Conservation (phyloP, 768 basidiomycete species). For the Piloderma croceum region DNA sequence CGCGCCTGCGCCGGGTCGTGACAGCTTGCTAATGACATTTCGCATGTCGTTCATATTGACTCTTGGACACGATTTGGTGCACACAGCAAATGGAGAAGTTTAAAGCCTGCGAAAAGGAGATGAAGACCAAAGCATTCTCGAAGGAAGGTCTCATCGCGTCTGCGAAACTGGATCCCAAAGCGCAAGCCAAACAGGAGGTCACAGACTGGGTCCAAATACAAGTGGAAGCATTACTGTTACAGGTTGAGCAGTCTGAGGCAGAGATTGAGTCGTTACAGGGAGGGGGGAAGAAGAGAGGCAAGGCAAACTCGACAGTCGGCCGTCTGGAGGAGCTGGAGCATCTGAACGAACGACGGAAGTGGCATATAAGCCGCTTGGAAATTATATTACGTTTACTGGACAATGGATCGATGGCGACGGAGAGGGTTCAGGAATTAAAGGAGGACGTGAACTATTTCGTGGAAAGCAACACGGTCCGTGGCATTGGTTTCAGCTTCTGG, state of each 20-base stretch:
- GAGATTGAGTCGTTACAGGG: constrained; percentile 86
- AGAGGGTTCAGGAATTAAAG: constrained; percentile 75
- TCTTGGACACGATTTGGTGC: too few relatives aligned
- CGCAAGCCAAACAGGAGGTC: constrained; percentile 91
- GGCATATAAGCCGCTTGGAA: constrained; percentile 92
- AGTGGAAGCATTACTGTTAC: constrained; percentile 88
- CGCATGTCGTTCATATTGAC: too few relatives aligned
- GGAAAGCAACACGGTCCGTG: constrained; percentile 86
- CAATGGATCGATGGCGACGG: constrained; percentile 83
- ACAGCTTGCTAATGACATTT: too few relatives aligned
- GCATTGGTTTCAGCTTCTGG: constrained; percentile 4
- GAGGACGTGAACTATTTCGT: constrained; percentile 97
- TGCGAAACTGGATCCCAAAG: constrained; percentile 91
- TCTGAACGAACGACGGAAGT: constrained; percentile 89
- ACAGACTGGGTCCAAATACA: constrained; percentile 81
- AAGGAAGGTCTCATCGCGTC: constrained; percentile 96
- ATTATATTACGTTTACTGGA: constrained; percentile 89
- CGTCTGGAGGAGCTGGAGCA: constrained; percentile 80
- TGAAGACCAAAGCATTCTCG: constrained; percentile 99
- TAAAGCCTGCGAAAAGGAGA: constrained; percentile 99
- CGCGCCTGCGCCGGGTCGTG: too few relatives aligned
- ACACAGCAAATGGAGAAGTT: constrained; percentile 99
- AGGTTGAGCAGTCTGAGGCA: constrained; percentile 91
- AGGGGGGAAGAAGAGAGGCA: constrained; percentile 74
- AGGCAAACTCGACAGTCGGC: constrained; percentile 62